These are phyloP conservation scores for Fraxinus latifolia DNA, from an alignment of 305 asterid species.

Conservation along the genomic window DNA sequence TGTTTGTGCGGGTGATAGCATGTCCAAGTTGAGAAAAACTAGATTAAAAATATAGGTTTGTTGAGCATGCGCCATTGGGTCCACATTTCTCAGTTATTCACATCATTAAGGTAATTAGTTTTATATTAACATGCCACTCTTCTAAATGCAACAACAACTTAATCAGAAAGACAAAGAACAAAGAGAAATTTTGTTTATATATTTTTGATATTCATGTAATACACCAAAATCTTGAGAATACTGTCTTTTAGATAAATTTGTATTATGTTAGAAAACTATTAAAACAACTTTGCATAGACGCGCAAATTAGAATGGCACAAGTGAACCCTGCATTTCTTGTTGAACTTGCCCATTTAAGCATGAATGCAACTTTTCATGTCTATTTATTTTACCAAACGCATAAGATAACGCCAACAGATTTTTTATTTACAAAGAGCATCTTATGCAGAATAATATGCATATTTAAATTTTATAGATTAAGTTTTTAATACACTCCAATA, in stretches of 20 bases:
- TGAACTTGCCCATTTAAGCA: too few species aligned
- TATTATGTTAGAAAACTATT: neutral
- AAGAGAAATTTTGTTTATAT: neutral
- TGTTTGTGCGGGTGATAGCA: constrained; percentile 28
- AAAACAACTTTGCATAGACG: neutral
- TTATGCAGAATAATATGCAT: too few species aligned
- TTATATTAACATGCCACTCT: neutral
- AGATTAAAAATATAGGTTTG: constrained; percentile 10
- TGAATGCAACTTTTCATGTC: neutral
- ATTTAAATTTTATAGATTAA: too few species aligned
- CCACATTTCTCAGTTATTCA: constrained; percentile 20
- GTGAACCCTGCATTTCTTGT: neutral
- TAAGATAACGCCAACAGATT: neutral
- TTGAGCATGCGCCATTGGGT: constrained; percentile 34
- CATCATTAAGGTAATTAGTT: neutral
- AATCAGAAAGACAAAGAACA: neutral
- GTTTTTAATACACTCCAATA: too few species aligned
- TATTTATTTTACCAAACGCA: neutral
- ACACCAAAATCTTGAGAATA: neutral
- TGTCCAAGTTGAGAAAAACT: constrained; percentile 28
- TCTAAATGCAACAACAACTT: neutral
- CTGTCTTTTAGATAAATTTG: neutral
- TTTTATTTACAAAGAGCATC: neutral
- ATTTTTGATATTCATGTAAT: neutral
- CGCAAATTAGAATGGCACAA: too few species aligned